Evolutionary conservation across 2,329 filamentous ascomycete genomes (phyloP).

Genomic region (Apiospora marii): DNA sequence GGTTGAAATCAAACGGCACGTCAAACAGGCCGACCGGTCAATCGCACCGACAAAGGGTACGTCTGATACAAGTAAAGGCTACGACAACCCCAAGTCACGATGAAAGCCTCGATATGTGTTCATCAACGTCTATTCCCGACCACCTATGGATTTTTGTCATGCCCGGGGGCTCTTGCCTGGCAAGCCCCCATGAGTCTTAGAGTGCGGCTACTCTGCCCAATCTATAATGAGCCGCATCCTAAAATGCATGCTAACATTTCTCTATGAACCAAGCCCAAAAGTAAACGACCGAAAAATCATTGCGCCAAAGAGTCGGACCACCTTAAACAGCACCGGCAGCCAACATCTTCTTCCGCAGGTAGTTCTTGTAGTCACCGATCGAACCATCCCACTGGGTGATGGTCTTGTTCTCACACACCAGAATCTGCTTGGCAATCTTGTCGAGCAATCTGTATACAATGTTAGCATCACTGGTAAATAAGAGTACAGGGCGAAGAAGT

Average conservation of each 20-base stretch:
- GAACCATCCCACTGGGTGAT: slow-evolving; percentile 87
- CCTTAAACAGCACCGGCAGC: slow-evolving; percentile 81
- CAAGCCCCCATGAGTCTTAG: slow-evolving; percentile 17
- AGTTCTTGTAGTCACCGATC: slow-evolving; percentile 97
- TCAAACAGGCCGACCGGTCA: background rate
- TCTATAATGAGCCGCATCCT: slow-evolving; percentile 25
- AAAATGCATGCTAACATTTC: slow-evolving; percentile 21
- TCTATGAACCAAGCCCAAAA: slow-evolving; percentile 14
- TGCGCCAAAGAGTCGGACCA: slow-evolving; percentile 21
- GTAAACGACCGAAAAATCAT: slow-evolving; percentile 21
- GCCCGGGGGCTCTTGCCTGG: slow-evolving; percentile 12
- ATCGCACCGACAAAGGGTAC: background rate
- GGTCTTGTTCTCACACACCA: slow-evolving; percentile 98
- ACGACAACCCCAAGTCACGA: background rate
- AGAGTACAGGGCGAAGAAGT: background rate
- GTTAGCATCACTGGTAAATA: slow-evolving; percentile 32
- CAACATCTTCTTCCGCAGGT: slow-evolving; percentile 99
- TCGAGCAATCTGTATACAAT: slow-evolving; percentile 78
- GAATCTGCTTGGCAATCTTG: slow-evolving; percentile 99
- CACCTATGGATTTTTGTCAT: slow-evolving; percentile 22
- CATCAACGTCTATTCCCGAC: slow-evolving; percentile 24
- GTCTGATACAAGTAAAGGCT: background rate
- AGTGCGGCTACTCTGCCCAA: slow-evolving; percentile 23
- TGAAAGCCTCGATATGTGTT: background rate
- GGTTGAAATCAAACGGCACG: background rate